Conservation (phyloP, 2,329 filamentous ascomycete species). For the Monosporascus sp. region DNA sequence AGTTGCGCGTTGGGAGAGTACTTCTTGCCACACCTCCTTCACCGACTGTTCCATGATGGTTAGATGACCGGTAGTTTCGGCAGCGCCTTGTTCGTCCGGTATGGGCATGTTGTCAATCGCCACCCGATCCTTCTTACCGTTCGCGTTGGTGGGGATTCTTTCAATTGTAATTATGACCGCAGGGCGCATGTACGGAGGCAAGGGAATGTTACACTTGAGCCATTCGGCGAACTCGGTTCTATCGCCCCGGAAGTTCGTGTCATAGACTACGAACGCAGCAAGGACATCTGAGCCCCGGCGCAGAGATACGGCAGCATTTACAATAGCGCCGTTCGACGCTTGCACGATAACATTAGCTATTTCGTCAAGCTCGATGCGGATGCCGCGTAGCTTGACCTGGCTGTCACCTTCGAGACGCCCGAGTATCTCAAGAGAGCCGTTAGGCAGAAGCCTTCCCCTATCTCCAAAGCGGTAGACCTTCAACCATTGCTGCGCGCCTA, state of each 20-base stretch:
- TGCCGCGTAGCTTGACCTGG: conserved; percentile 36
- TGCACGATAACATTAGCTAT: conserved; percentile 23
- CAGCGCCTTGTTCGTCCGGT: conserved; percentile 5
- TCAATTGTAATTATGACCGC: conserved; percentile 20
- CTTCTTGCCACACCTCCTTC: conserved; percentile 9
- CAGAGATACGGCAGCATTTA: conserved; percentile 1
- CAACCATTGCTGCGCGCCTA: too few species aligned
- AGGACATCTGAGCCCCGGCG: conserved; percentile 7
- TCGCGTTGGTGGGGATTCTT: conserved; percentile 23
- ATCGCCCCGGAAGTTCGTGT: background rate
- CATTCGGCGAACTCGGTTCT: conserved; percentile 4
- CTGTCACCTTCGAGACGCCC: conserved; percentile 33
- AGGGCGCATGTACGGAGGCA: conserved; percentile 34
- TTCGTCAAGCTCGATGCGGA: conserved; percentile 40
- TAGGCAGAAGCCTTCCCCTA: conserved; percentile 22
- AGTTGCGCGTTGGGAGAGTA: conserved; percentile 14
- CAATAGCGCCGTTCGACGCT: background rate
- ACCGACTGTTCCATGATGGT: conserved; percentile 3
- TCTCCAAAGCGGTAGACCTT: conserved; percentile 34
- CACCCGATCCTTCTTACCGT: conserved; percentile 29
- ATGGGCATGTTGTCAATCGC: conserved; percentile 21
- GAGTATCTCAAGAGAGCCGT: conserved; percentile 27
- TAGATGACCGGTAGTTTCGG: background rate
- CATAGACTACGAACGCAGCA: conserved; percentile 20
- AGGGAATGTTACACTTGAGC: conserved; percentile 10